Conservation (phyloP, 768 basidiomycete species). For the Paxillus rubicundulus region DNA sequence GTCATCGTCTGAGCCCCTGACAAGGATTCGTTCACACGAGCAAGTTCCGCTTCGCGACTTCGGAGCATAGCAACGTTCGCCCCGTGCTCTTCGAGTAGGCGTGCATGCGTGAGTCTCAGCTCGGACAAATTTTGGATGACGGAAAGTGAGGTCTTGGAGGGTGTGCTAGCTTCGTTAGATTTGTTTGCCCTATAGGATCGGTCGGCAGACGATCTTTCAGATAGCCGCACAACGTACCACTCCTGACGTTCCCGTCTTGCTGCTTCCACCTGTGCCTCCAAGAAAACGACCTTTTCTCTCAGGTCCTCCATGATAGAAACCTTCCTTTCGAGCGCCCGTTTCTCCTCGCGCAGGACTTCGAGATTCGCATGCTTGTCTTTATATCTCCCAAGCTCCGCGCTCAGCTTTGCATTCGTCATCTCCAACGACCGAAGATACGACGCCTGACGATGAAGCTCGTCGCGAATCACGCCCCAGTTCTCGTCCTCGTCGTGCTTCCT, state of each 20-base stretch:
- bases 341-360: conserved; percentile 75
- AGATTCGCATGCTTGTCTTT: conserved; percentile 57
- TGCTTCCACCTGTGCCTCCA: conserved; percentile 68
- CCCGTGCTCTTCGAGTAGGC: conserved; percentile 67
- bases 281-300: conserved; percentile 48
- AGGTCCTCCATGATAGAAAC: conserved; percentile 50
- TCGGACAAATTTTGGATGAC: conserved; percentile 56
- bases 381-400: conserved; percentile 50
- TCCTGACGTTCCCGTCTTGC: conserved; percentile 54
- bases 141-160: conserved; percentile 49
- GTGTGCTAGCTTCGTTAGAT: conserved; percentile 32
- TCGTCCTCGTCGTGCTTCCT: conserved; percentile 42
- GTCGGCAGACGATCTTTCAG: conserved; percentile 1
- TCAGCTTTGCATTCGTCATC: conserved; percentile 52
- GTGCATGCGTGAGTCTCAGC: conserved; percentile 61
- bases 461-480: conserved; percentile 60
- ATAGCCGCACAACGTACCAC: conserved; percentile 40
- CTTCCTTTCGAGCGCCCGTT: conserved; percentile 57
- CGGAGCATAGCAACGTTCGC: conserved; percentile 51
- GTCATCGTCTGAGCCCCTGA: conserved; percentile 36
- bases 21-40: conserved; percentile 36
- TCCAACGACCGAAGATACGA: conserved; percentile 61
- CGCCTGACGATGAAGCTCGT: conserved; percentile 67
- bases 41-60: conserved; percentile 51
- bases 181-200: conserved; percentile 37